phyloP scores from a whole-genome alignment of 257 asterid species.

The Plantago elongata region DNA sequence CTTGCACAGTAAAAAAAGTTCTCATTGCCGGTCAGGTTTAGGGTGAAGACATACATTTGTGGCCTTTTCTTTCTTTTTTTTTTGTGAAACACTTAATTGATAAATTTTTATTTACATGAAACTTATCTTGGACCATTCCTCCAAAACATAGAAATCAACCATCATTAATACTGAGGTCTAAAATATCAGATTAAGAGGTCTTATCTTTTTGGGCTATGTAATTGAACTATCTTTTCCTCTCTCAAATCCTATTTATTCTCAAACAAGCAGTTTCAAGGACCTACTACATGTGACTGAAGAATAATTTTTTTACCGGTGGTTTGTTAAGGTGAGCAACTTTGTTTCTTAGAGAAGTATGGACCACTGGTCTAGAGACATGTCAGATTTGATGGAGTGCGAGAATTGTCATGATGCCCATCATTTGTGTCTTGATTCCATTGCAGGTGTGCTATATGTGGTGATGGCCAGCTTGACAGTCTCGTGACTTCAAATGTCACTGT shows the following conservation, averaged over 20 bases:
- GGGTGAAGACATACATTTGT: conserved; percentile 4
- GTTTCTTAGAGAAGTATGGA: conserved; percentile 31
- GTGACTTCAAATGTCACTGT: conserved; percentile 75
- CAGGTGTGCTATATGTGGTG: conserved; percentile 85
- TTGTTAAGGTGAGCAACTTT: conserved; percentile 68
- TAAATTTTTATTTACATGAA: conserved; percentile 7
- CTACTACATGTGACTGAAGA: conserved; percentile 49
- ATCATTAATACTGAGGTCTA: conserved; percentile 17
- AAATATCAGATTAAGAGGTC: conserved; percentile 11
- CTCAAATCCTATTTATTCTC: conserved; percentile 50
- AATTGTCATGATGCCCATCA: conserved; percentile 75
- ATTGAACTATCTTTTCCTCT: conserved; percentile 31
- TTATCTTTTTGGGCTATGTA: conserved; percentile 19
- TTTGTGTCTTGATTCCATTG: conserved; percentile 81
- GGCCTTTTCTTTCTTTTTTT: neutral
- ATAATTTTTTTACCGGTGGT: conserved; percentile 43
- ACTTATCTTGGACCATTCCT: conserved; percentile 14
- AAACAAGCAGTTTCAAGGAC: conserved; percentile 59
- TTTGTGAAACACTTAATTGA: conserved; percentile 2
- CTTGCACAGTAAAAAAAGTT: neutral
- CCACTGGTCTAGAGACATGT: conserved; percentile 41
- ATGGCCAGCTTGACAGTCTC: conserved; percentile 77
- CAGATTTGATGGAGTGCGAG: conserved; percentile 39
- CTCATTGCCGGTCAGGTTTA: neutral
- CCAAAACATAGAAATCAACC: conserved; percentile 5